Conservation (phyloP, 177 flowering plant genomes). For the Tripterygium wilfordii region DNA sequence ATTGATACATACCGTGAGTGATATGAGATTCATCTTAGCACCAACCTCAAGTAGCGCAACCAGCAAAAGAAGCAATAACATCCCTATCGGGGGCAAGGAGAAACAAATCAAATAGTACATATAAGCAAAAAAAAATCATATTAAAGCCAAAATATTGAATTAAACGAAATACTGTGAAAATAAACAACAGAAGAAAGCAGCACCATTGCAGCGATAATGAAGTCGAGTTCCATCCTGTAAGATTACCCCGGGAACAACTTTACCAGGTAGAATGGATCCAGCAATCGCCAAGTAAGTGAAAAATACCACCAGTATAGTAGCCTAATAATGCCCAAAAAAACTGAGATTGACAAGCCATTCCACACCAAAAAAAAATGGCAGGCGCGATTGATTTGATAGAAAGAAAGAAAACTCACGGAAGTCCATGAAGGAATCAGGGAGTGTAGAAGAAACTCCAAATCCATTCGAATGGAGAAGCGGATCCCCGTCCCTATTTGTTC, state of each 20-base stretch:
- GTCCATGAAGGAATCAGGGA: constrained; percentile 40
- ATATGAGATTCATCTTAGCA: constrained; percentile 36
- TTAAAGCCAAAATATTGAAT: not conserved
- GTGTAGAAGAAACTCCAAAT: constrained; percentile 29
- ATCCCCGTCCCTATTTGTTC: too few species aligned
- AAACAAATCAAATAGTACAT: not conserved
- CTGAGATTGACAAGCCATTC: not conserved
- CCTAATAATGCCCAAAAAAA: constrained; percentile 25
- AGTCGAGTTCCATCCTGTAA: constrained; percentile 67
- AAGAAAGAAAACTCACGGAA: constrained; percentile 31
- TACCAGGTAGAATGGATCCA: constrained; percentile 73
- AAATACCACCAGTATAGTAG: constrained; percentile 33
- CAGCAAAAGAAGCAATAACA: constrained; percentile 50
- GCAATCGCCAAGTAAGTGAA: constrained; percentile 59
- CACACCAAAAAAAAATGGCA: not conserved
- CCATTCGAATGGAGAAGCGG: too few species aligned
- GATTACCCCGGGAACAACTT: constrained; percentile 56
- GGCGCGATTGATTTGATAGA: not conserved
- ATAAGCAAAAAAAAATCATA: not conserved
- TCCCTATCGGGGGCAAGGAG: constrained; percentile 38
- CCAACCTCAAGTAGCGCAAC: constrained; percentile 58
- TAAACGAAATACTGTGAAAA: too few species aligned
- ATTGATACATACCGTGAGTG: constrained; percentile 68
- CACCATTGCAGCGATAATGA: constrained; percentile 87
- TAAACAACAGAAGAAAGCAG: too few species aligned